Evolutionary conservation across 768 basidiomycete genomes (phyloP), one percentile per base, ranked within the genome.

Genomic region (Candolleomyces eurysporus): DNA sequence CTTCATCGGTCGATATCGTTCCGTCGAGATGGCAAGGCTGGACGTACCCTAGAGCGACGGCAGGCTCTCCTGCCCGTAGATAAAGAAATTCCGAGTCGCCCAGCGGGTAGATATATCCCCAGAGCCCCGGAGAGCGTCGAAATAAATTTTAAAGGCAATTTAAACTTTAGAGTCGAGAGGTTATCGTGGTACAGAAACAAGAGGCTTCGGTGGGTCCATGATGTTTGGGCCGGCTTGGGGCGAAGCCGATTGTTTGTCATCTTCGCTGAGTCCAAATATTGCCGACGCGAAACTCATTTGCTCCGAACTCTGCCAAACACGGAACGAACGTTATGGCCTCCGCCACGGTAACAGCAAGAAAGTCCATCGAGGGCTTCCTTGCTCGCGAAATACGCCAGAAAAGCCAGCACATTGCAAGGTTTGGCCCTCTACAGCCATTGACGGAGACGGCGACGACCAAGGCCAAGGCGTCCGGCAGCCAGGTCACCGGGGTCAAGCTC

Each of bases 401-500:
- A 31, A n/a, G 19, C 49, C 8, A 31, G 31, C 39, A 39, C 54
- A 21, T 39, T 5, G 10, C 31, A 4, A 4, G 54, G n/a, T 32
- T 56, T 39, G 54, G 49, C 13, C 49, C 49, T 30, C 49, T 51
- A 7, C n/a, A 14, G 19, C 19, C n/a, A 2, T 14, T 26, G 19
- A 17, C 49, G 8, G 40, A 36, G 26, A 56, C 54, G 22, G 21
- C 30, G 52, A 5, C 52, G 52, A 39, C 31, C 30, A 6, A n/a
- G 49, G 9, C 19, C 7, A 26, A 30, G 30, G 16, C 32, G 31
- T 30, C 52, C 2, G 52, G 26, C 16, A 50, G 49, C 26, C 26
- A 53, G 52, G n/a, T 32, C 45, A 17, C 45, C 39, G 36, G 16
- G 14, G 17, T 32, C 73, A 48, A 66, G 36, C 76, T 83, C 14